phyloP scores from a whole-genome alignment of 140 eudicot genomes.

The Senecio squalidus region DNA sequence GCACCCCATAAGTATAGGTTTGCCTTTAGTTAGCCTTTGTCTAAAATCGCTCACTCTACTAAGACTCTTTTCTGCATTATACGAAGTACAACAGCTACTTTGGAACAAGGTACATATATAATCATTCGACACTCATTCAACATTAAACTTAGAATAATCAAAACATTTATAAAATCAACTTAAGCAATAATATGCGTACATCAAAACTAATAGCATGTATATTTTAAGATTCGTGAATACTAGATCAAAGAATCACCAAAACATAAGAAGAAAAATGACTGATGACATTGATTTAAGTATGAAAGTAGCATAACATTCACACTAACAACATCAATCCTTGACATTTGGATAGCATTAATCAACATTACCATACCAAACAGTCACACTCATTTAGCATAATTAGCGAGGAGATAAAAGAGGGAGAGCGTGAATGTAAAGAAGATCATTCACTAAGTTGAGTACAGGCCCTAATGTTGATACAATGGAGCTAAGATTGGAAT shows the following conservation, averaged over 20 bases:
- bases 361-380: not conserved
- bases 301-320: constrained; percentile 6
- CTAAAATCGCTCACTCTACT: not conserved
- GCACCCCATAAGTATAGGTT: no score
- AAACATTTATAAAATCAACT: no score
- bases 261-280: no score
- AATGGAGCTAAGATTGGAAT: no score
- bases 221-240: no score
- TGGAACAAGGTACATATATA: not conserved
- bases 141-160: no score
- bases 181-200: no score
- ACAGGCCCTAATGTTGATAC: not conserved
- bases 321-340: not conserved
- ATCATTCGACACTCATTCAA: no score
- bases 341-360: not conserved
- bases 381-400: not conserved
- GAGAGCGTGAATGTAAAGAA: not conserved
- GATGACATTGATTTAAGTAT: no score
- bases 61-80: not conserved
- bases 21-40: not conserved
- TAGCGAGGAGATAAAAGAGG: not conserved
- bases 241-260: no score
- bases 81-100: not conserved
- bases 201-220: no score
- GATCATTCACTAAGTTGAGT: not conserved